A percentile compares a stretch with the other conserved stretches of the same genome.
Conservation (phyloP, 345 rosid species). For the Pseudoturritis turrita region DNA sequence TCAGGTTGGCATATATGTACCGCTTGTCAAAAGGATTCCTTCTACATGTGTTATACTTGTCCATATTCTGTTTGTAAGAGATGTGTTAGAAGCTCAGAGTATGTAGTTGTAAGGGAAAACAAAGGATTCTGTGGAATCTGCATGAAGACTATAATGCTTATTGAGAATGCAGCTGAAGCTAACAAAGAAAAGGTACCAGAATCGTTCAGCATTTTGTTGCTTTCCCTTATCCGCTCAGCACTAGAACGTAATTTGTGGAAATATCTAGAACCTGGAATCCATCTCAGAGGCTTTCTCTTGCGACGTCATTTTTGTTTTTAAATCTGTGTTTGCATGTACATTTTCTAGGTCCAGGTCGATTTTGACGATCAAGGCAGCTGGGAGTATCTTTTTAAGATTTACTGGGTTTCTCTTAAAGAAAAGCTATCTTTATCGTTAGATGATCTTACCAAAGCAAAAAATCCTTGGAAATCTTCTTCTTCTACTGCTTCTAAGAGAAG, state of each 20-base stretch:
- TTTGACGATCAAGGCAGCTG: constrained; percentile 95
- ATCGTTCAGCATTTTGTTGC: background rate
- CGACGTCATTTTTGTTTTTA: background rate
- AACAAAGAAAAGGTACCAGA: constrained; percentile 31
- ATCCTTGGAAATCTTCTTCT: constrained; percentile 65
- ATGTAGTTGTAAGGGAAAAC: constrained; percentile 62
- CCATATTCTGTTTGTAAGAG: constrained; percentile 90
- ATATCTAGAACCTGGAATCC: background rate
- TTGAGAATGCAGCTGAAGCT: constrained; percentile 55
- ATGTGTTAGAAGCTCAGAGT: constrained; percentile 84
- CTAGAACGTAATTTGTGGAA: background rate
- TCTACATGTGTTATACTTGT: constrained; percentile 94
- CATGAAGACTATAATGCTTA: constrained; percentile 80
- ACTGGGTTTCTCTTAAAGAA: constrained; percentile 75
- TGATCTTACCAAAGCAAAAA: constrained; percentile 68
- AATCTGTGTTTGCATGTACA: background rate
- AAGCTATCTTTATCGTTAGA: constrained; percentile 58
- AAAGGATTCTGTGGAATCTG: constrained; percentile 92
- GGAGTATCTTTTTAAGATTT: constrained; percentile 97
- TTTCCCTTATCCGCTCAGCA: background rate
- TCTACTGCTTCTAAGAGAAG: constrained; percentile 26
- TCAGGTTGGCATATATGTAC: constrained; percentile 98
- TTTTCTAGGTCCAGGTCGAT: constrained; percentile 77
- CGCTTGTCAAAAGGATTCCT: constrained; percentile 71
- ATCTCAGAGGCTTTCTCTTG: background rate